Evolutionary conservation across 768 basidiomycete genomes (phyloP), one percentile per base, ranked within the genome.

Genomic region (Imleria badia): DNA sequence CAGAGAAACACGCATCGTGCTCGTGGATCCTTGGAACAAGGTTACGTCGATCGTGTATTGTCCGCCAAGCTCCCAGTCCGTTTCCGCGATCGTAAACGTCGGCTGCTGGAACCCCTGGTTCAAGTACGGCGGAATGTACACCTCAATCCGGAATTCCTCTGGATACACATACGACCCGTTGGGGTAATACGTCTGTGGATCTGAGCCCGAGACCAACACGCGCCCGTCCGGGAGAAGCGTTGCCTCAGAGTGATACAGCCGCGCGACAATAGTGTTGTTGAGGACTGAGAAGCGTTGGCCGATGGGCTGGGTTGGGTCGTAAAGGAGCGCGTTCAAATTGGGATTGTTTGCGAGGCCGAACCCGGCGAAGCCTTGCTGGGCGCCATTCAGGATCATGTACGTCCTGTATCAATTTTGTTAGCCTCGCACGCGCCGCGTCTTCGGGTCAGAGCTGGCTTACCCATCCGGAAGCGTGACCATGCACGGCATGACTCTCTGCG

Each of bases 101-200:
- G 89, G 94, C 53, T 86, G 87, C 6, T 59, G 67, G 56, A 78
- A 72, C 11, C 87, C 87, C 58, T 80, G 71, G 57, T 73, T 83
- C 55, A 92, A 79, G 70, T 96, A 98, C 15, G 89, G 91, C 7
- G 96, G 96, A 62, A 89, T 81, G 73, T 96, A 97, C 26, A 87
- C 84, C 67, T 88, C 79, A 59, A 80, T 80, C 13, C 92, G 81
- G 71, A 91, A 86, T 66, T 95, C 91, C 59, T 94, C 85, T 0
- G 85, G 83, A 62, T 83, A 87, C 34, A 74, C 76, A 51, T 58
- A 49, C 11, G 73, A 52, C n/a, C 67, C 67, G 30, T 75, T 66
- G 23, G 75, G 63, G 41, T 73, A 68, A 38, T 63, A 39, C 15
- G 83, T 84, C 65, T 87, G 73, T 8, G 86, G 87, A 60, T 88